Evolutionary conservation across 352 stramenopile species (phyloP), one percentile per base, ranked within the genome.

Genomic region (Nannochloropsis limnetica): DNA sequence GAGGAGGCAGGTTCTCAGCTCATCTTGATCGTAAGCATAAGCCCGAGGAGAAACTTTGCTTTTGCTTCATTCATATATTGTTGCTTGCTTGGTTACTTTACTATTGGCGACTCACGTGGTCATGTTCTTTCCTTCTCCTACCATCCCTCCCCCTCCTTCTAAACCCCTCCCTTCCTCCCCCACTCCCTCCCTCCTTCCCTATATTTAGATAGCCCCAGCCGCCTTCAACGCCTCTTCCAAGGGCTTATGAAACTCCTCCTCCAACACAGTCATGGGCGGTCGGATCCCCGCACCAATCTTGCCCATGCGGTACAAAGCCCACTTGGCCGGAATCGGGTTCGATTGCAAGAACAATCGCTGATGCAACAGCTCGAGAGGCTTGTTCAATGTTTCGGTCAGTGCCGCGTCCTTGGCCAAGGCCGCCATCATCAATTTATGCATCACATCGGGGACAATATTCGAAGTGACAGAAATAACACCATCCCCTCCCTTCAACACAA

Each of bases 321-420:
- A 93, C 82, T 94, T 94, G 25, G 87, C 84, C 25, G 90, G 90
- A 80, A 94, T 93, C 14, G 91, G 91, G 84, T 93, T 93, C 9
- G 85, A 85, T 85, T 93, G 87, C 20, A 88, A 84, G 84, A 94
- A 94, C 9, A 93, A 82, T 74, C 91, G 83, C 32, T 85, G 82
- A 83, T 93, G 88, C 25, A 93, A 85, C 27, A 87, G 83, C 45
- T 83, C 22, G 31, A 83, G 83, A 49, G 83, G 83, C 61, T 88
- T 82, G 83, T 94, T 93, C 14, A 93, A 87, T 22, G 82, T 61
- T 20, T 88, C 84, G 22, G 88, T 86, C 49, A 86, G 82, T 22
- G 86, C 80, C 45, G 68, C 83, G 74, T 92, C 84, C 54, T 88
- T 87, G 20, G 83, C 81, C 32, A 89, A 80, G 80, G 86, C 89